Evolutionary conservation across 345 rosid species (phyloP).

Genomic region (Hypericum androsaemum): DNA sequence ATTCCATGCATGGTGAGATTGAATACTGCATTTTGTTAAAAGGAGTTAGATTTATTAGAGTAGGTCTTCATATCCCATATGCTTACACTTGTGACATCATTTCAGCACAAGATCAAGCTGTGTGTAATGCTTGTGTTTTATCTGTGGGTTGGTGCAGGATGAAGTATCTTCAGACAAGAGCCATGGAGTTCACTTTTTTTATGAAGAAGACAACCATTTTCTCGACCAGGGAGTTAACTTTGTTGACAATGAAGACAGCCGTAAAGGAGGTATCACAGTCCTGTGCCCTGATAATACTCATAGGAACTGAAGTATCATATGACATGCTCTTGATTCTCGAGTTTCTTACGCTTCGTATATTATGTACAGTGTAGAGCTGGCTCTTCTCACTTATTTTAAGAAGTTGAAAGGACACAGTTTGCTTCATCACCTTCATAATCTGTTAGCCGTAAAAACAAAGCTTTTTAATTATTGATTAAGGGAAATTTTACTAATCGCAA

Average conservation of each 20-base stretch:
- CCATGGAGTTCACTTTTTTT: slow-evolving; percentile 23
- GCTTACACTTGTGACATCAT: not conserved
- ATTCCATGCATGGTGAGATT: slow-evolving; percentile 77
- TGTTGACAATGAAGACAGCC: slow-evolving; percentile 19
- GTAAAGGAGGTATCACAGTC: slow-evolving; percentile 25
- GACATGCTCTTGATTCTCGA: not conserved
- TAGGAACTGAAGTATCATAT: not conserved
- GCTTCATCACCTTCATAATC: too few relatives aligned
- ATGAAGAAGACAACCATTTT: slow-evolving; percentile 14
- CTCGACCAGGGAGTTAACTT: slow-evolving; percentile 7
- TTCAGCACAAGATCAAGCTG: slow-evolving; percentile 3
- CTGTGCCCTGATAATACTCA: slow-evolving; percentile 4
- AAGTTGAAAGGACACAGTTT: too few relatives aligned
- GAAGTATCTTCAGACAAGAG: slow-evolving; percentile 32
- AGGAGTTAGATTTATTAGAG: slow-evolving; percentile 15
- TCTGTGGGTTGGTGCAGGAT: slow-evolving; percentile 35
- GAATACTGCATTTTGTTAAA: too few relatives aligned
- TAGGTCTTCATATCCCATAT: not conserved
- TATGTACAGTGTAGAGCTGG: too few relatives aligned
- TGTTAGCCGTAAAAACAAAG: too few relatives aligned
- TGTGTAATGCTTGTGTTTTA: slow-evolving; percentile 13
- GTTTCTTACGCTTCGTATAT: not conserved
- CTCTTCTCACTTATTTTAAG: too few relatives aligned
- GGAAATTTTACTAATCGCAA: too few relatives aligned
- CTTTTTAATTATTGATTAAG: too few relatives aligned